Evolutionary conservation across 352 stramenopile genomes (phyloP).

Genomic region (Discostella stelligera): DNA sequence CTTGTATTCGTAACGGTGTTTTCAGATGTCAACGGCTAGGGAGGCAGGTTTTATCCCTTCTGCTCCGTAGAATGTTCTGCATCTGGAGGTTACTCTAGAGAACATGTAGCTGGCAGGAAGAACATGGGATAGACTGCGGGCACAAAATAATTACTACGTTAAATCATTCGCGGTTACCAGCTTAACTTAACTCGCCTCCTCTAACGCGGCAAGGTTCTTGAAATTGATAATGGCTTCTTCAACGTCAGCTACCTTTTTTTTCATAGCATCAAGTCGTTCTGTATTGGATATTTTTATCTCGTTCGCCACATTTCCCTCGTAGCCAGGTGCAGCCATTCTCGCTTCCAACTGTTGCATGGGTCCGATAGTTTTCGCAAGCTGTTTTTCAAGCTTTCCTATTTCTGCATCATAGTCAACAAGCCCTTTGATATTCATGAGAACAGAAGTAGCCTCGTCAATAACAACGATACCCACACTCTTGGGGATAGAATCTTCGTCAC

Average conservation of each 20-base stretch:
- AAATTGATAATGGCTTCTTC: conserved; percentile 81
- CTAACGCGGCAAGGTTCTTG: conserved; percentile 58
- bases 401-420: conserved; percentile 84
- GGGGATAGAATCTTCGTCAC: conserved; percentile 84
- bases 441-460: conserved; percentile 88
- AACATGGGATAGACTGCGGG: too few relatives aligned
- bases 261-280: conserved; percentile 69
- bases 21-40: too few relatives aligned
- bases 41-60: too few relatives aligned
- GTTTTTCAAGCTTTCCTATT: conserved; percentile 83
- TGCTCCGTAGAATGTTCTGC: too few relatives aligned
- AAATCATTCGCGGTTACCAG: neutral
- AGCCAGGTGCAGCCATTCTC: conserved; percentile 71
- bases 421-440: conserved; percentile 85
- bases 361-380: conserved; percentile 59
- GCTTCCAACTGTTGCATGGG: conserved; percentile 61
- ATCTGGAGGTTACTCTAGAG: too few relatives aligned
- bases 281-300: conserved; percentile 69
- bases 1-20: too few relatives aligned
- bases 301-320: conserved; percentile 76
- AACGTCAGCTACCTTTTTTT: conserved; percentile 77
- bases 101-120: too few relatives aligned
- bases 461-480: conserved; percentile 89
- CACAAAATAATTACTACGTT: too few relatives aligned
- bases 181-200: conserved; percentile 23